Evolutionary conservation across 2,329 filamentous ascomycete species (phyloP).

Genomic region (Coniochaeta sp.): DNA sequence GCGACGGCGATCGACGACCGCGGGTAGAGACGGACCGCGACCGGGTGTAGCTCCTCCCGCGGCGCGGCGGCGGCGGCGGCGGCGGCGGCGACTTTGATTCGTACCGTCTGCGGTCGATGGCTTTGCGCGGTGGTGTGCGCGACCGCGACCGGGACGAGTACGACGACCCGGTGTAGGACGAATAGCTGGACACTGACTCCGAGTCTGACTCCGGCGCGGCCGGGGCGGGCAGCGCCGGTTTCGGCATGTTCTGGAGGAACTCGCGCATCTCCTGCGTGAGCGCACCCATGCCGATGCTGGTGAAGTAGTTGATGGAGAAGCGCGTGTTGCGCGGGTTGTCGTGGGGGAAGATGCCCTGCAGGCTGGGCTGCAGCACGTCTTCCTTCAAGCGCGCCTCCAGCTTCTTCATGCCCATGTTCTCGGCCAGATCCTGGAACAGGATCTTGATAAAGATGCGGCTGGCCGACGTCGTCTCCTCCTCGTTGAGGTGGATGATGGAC

Average conservation of each 20-base stretch:
- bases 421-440: constrained; percentile 83
- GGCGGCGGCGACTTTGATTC: constrained; percentile 22
- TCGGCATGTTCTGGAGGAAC: constrained; percentile 80
- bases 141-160: constrained; percentile 46
- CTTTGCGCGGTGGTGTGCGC: constrained; percentile 27
- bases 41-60: constrained; percentile 6
- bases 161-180: constrained; percentile 60
- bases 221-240: constrained; percentile 68
- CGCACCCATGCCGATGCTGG: constrained; percentile 90
- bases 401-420: constrained; percentile 78
- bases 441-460: constrained; percentile 99
- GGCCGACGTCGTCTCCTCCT: constrained; percentile 93
- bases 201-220: constrained; percentile 54
- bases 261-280: constrained; percentile 95
- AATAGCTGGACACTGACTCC: constrained; percentile 72
- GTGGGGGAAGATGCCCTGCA: constrained; percentile 81
- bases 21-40: constrained; percentile 22
- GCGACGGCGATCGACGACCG: constrained; percentile 11
- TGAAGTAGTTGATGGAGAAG: constrained; percentile 99
- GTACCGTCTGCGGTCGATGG: constrained; percentile 25
- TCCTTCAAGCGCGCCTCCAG: constrained; percentile 71
- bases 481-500: constrained; percentile 79
- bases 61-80: constrained; percentile 9
- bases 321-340: constrained; percentile 86
- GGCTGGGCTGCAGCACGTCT: constrained; percentile 67